Conservation (phyloP, 768 basidiomycete genomes). For the Rhizopogon salebrosus region DNA sequence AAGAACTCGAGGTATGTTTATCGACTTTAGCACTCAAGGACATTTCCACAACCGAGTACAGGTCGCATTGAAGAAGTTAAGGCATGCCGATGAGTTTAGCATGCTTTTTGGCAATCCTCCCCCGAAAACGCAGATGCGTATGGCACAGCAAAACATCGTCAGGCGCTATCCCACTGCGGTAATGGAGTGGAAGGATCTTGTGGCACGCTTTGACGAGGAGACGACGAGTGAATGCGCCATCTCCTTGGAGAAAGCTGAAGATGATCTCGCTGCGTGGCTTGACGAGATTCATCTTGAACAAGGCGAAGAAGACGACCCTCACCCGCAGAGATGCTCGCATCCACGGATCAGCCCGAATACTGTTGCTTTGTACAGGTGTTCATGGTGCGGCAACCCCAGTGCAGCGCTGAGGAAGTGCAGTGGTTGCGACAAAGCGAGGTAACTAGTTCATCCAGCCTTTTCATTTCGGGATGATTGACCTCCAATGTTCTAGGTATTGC, state of each 20-base stretch:
- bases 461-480: background rate
- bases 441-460: background rate
- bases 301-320: conserved; percentile 24
- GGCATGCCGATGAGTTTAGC: conserved; percentile 49
- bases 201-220: conserved; percentile 31
- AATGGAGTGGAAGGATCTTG: conserved; percentile 42
- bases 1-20: conserved; percentile 42
- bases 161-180: conserved; percentile 38
- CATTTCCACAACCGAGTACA: conserved; percentile 9
- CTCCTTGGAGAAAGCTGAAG: conserved; percentile 39
- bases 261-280: conserved; percentile 56
- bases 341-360: conserved; percentile 44
- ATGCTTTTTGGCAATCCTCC: conserved; percentile 40
- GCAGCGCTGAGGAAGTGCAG: conserved; percentile 50
- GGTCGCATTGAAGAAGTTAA: conserved; percentile 38
- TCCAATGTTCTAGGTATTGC: conserved; percentile 34
- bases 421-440: conserved; percentile 39
- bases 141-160: conserved; percentile 49
- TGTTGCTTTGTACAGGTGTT: conserved; percentile 54
- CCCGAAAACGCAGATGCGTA: conserved; percentile 47
- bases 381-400: conserved; percentile 62
- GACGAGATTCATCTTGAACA: conserved; percentile 42
- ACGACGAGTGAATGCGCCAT: conserved; percentile 19
- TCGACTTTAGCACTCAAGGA: background rate
- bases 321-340: conserved; percentile 29